phyloP scores from a whole-genome alignment of 129 eudicot genomes.

The Mikania micrantha region DNA sequence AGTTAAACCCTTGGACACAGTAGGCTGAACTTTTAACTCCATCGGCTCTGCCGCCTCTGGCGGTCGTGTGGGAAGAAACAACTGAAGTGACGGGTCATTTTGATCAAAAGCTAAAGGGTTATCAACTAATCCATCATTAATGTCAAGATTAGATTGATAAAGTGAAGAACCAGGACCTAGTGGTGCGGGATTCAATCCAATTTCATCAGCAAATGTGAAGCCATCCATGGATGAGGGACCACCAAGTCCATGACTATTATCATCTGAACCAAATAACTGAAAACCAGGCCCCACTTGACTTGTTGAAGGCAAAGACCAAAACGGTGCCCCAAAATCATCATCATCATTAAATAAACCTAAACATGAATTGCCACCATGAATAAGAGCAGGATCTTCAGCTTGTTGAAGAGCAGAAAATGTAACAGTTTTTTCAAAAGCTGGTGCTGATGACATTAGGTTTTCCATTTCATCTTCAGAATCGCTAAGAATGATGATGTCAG shows the following conservation, averaged over 20 bases:
- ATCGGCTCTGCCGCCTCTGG: conserved; percentile 40
- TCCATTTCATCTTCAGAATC: conserved; percentile 89
- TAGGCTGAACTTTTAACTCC: conserved; percentile 43
- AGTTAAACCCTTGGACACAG: conserved; percentile 47
- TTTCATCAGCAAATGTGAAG: conserved; percentile 43
- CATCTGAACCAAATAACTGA: conserved; percentile 66
- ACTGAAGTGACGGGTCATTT: conserved; percentile 81
- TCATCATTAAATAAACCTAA: conserved; percentile 55
- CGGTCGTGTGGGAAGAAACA: conserved; percentile 86
- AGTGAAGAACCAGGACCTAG: conserved; percentile 44
- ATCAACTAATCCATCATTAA: conserved; percentile 53
- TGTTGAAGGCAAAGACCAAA: conserved; percentile 66
- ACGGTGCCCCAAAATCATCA: conserved; percentile 53
- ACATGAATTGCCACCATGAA: conserved; percentile 38
- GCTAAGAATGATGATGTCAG: conserved; percentile 66
- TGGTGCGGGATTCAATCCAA: conserved; percentile 50
- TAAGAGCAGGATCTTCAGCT: conserved; percentile 42
- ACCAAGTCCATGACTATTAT: conserved; percentile 33
- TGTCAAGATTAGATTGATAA: conserved; percentile 39
- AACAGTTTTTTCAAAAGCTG: conserved; percentile 16
- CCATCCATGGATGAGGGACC: conserved; percentile 47
- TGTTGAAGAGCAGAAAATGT: conserved; percentile 36
- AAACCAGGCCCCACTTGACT: conserved; percentile 61
- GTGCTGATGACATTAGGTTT: conserved; percentile 33
- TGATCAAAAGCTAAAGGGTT: conserved; percentile 76